These are phyloP conservation scores for Mycotypha africana DNA, from an alignment of 371 early-diverging fungal genomes.

Conservation along the genomic window DNA sequence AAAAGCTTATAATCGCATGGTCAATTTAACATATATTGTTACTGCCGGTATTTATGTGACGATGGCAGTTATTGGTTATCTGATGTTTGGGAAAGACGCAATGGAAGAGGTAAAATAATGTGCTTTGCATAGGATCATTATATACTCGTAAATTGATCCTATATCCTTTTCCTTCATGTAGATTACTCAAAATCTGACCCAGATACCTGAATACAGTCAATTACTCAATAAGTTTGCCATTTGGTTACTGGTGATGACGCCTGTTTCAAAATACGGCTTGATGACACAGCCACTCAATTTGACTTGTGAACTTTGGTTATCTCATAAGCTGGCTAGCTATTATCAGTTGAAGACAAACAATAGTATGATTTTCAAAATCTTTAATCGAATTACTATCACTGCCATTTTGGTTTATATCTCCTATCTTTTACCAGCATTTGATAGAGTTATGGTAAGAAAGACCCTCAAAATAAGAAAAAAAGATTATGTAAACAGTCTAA, in stretches of 20 bases:
- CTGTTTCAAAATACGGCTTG: slow-evolving; percentile 60
- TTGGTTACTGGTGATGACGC: slow-evolving; percentile 55
- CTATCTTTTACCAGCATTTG: slow-evolving; percentile 53
- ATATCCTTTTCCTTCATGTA: no score
- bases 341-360: slow-evolving; percentile 2
- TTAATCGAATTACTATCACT: slow-evolving; percentile 17
- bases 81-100: slow-evolving; percentile 68
- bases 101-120: slow-evolving; percentile 45
- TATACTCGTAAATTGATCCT: no score
- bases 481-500: background rate
- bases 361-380: background rate
- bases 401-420: slow-evolving; percentile 35
- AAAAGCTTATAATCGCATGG: slow-evolving; percentile 39
- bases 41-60: slow-evolving; percentile 22
- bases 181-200: slow-evolving; percentile 60
- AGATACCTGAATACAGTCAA: slow-evolving; percentile 38
- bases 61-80: slow-evolving; percentile 52
- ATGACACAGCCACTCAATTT: slow-evolving; percentile 47
- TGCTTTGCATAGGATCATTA: background rate
- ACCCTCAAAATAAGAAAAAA: background rate
- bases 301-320: slow-evolving; percentile 40
- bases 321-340: slow-evolving; percentile 10
- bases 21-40: slow-evolving; percentile 30
- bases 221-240: slow-evolving; percentile 44
- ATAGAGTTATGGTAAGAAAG: slow-evolving; percentile 52